phyloP scores from a whole-genome alignment of 768 basidiomycete species.

The Paxillus ammoniavirescens region DNA sequence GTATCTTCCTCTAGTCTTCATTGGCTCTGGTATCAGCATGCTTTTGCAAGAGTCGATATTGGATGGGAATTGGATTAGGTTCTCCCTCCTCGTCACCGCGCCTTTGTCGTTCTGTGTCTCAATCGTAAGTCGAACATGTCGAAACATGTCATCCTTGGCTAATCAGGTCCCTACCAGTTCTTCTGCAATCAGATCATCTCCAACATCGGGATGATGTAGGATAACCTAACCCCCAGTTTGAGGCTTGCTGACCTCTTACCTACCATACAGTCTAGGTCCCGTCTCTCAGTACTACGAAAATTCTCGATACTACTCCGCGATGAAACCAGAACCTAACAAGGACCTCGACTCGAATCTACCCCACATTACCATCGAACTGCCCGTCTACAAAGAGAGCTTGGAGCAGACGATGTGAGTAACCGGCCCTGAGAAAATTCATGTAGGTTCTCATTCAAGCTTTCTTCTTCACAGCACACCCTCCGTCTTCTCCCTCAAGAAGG shows the following conservation, averaged over 20 bases:
- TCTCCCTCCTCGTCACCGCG: conserved; percentile 59
- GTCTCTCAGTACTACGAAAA: conserved; percentile 86
- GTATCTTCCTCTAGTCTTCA: conserved; percentile 50
- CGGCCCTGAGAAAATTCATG: neutral
- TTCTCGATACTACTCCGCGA: conserved; percentile 78
- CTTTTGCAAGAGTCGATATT: conserved; percentile 66
- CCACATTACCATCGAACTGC: conserved; percentile 78
- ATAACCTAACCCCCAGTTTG: neutral
- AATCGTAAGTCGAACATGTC: conserved; percentile 45
- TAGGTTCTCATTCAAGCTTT: neutral
- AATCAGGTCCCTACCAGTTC: conserved; percentile 45
- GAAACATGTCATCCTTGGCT: neutral
- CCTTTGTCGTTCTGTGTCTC: conserved; percentile 79
- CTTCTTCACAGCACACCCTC: conserved; percentile 53
- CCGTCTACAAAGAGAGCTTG: conserved; percentile 85
- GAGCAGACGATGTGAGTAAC: conserved; percentile 74
- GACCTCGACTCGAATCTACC: conserved; percentile 65
- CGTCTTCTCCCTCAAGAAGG: conserved; percentile 62
- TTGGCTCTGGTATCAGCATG: conserved; percentile 56
- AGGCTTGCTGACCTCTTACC: conserved; percentile 1
- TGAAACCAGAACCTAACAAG: conserved; percentile 57
- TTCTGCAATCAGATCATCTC: conserved; percentile 68
- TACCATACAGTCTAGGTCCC: conserved; percentile 59
- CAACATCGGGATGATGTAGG: conserved; percentile 66
- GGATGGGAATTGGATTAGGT: conserved; percentile 62